Conservation (phyloP, 495 filamentous ascomycete genomes). For the Elasticomyces elasticus region DNA sequence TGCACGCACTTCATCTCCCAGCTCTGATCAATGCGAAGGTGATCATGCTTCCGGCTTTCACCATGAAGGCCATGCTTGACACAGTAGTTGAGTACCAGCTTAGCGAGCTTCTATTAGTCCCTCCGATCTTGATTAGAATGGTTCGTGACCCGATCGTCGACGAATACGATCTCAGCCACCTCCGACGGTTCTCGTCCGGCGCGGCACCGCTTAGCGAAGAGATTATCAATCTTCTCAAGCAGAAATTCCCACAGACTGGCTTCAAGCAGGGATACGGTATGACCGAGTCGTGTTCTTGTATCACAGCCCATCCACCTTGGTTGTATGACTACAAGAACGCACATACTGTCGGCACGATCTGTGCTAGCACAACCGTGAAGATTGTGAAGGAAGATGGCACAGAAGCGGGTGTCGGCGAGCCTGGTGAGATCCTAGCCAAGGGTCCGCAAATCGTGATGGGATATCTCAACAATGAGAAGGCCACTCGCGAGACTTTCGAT, state of each 20-base stretch:
- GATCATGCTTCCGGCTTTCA: slow-evolving; percentile 51
- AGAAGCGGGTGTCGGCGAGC: slow-evolving; percentile 39
- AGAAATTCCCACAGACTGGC: slow-evolving; percentile 50
- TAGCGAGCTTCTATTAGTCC: slow-evolving; percentile 53
- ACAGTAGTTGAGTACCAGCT: slow-evolving; percentile 45
- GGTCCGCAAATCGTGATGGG: slow-evolving; percentile 51
- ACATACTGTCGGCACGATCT: slow-evolving; percentile 50
- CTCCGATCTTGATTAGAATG: slow-evolving; percentile 59
- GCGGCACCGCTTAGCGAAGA: slow-evolving; percentile 58
- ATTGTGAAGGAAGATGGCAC: slow-evolving; percentile 44
- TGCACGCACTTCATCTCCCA: slow-evolving; percentile 51
- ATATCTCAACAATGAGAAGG: slow-evolving; percentile 45
- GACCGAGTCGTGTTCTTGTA: slow-evolving; percentile 56
- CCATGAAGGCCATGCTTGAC: slow-evolving; percentile 45
- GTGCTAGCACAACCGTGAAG: slow-evolving; percentile 50
- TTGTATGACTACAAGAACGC: slow-evolving; percentile 48
- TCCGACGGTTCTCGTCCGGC: slow-evolving; percentile 45
- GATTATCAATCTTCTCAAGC: slow-evolving; percentile 47
- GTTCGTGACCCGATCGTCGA: slow-evolving; percentile 53
- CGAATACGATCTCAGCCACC: slow-evolving; percentile 47
- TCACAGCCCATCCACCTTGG: slow-evolving; percentile 47
- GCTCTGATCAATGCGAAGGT: slow-evolving; percentile 47
- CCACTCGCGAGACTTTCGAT: slow-evolving; percentile 52
- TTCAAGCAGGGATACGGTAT: slow-evolving; percentile 64
- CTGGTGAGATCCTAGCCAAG: slow-evolving; percentile 52